A percentile compares a stretch with the other conserved stretches of the same genome.
phyloP scores from a whole-genome alignment of 2,329 filamentous ascomycete genomes.

The Tolypocladium tundrense region DNA sequence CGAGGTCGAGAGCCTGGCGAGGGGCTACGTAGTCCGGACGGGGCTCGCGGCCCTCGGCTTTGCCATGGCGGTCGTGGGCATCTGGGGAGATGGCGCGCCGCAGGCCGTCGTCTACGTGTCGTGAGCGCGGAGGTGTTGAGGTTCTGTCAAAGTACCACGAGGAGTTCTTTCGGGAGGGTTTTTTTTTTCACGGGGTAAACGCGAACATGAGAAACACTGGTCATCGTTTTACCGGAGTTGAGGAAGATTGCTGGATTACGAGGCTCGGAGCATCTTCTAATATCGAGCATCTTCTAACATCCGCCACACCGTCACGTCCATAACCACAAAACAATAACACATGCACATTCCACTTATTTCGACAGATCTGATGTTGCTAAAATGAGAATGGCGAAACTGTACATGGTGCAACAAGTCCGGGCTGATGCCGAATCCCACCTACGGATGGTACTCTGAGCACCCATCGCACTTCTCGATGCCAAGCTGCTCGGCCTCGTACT shows the following conservation, averaged over 20 bases:
- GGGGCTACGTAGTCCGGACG: slow-evolving; percentile 43
- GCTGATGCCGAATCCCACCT: not conserved
- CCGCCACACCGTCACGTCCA: not conserved
- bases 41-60: slow-evolving; percentile 46
- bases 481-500: slow-evolving; percentile 6
- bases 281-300: not conserved
- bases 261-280: not conserved
- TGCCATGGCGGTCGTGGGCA: slow-evolving; percentile 50
- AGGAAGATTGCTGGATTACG: not conserved
- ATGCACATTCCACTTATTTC: not conserved
- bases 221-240: not conserved
- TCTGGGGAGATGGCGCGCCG: slow-evolving; percentile 52
- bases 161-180: not conserved
- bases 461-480: slow-evolving; percentile 5
- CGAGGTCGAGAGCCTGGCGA: slow-evolving; percentile 44
- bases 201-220: not conserved
- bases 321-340: not conserved
- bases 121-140: slow-evolving; percentile 6
- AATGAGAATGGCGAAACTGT: not conserved
- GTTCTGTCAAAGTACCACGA: not conserved
- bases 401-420: no score
- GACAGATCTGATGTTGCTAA: no score
- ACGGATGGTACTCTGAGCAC: slow-evolving; percentile 8
- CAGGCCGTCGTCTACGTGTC: slow-evolving; percentile 22
- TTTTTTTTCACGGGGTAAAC: not conserved